Conservation (phyloP, 306 rosid species). For the Lithocarpus polystachyus region DNA sequence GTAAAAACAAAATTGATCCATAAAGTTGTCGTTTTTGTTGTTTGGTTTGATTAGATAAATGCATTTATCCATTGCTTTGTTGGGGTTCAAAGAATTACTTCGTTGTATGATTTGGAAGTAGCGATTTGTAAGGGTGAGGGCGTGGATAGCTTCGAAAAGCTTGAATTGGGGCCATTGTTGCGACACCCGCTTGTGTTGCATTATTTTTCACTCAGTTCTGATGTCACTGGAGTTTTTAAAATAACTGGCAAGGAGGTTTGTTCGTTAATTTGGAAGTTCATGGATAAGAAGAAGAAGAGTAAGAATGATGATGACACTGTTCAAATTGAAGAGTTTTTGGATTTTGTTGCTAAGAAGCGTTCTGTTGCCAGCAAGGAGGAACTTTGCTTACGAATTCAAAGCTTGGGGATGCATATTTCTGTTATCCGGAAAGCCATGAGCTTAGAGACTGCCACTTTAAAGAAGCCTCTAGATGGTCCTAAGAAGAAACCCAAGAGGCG, state of each 20-base stretch:
- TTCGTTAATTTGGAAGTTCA: constrained; percentile 36
- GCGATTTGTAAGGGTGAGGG: constrained; percentile 77
- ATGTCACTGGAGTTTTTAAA: constrained; percentile 49
- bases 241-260: constrained; percentile 60
- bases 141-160: constrained; percentile 58
- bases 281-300: constrained; percentile 9
- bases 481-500: too few relatives aligned
- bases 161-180: constrained; percentile 82
- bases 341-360: constrained; percentile 59
- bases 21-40: not conserved
- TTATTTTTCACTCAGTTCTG: constrained; percentile 54
- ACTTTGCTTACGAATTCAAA: constrained; percentile 77
- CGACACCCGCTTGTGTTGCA: constrained; percentile 69
- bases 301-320: constrained; percentile 20
- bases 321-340: constrained; percentile 60
- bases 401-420: constrained; percentile 55
- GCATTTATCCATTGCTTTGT: constrained; percentile 90
- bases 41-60: constrained; percentile 61
- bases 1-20: not conserved
- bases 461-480: constrained; percentile 24
- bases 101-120: constrained; percentile 75
- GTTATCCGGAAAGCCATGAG: constrained; percentile 49
- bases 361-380: constrained; percentile 51
- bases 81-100: constrained; percentile 64
- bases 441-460: constrained; percentile 33